phyloP scores from a whole-genome alignment of 129 eudicot species.

The Erigeron canadensis region DNA sequence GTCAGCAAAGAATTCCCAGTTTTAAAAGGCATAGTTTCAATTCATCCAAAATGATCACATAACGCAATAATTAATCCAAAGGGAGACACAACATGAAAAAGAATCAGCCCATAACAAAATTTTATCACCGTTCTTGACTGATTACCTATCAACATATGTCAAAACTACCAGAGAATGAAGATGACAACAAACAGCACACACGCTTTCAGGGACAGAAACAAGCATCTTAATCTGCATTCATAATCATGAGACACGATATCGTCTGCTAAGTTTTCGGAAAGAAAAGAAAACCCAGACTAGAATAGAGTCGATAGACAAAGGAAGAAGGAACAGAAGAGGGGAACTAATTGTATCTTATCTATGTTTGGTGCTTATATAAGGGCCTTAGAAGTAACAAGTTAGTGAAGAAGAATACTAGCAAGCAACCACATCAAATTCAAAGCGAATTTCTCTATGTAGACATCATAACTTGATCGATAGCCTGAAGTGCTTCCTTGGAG shows the following conservation, averaged over 20 bases:
- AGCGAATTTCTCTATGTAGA: slow-evolving; percentile 42
- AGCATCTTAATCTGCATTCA: slow-evolving; percentile 23
- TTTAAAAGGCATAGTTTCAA: not conserved
- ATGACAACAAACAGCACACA: slow-evolving; percentile 7
- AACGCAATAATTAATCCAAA: not conserved
- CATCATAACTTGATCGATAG: slow-evolving; percentile 89
- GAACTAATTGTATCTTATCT: slow-evolving; percentile 30
- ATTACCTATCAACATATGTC: slow-evolving; percentile 11
- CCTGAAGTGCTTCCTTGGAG: slow-evolving; percentile 91
- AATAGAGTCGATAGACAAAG: slow-evolving; percentile 14
- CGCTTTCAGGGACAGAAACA: slow-evolving; percentile 5
- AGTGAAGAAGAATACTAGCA: slow-evolving; percentile 4
- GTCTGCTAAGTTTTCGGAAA: slow-evolving; percentile 10
- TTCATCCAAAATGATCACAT: not conserved
- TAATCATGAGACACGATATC: slow-evolving; percentile 10
- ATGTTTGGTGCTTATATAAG: slow-evolving; percentile 21
- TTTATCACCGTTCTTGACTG: slow-evolving; percentile 1
- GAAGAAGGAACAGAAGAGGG: not conserved
- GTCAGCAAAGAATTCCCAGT: too few species aligned
- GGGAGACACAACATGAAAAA: not conserved
- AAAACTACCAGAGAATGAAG: not conserved
- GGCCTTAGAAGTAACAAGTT: slow-evolving; percentile 14
- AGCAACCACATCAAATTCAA: slow-evolving; percentile 10
- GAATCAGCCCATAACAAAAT: not conserved
- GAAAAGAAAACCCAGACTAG: not conserved